A percentile compares a stretch with the other conserved stretches of the same genome.
These are phyloP conservation scores for Rhodotorula sp. DNA, from an alignment of 1,284 basidiomycete genomes.

Conservation along the genomic window DNA sequence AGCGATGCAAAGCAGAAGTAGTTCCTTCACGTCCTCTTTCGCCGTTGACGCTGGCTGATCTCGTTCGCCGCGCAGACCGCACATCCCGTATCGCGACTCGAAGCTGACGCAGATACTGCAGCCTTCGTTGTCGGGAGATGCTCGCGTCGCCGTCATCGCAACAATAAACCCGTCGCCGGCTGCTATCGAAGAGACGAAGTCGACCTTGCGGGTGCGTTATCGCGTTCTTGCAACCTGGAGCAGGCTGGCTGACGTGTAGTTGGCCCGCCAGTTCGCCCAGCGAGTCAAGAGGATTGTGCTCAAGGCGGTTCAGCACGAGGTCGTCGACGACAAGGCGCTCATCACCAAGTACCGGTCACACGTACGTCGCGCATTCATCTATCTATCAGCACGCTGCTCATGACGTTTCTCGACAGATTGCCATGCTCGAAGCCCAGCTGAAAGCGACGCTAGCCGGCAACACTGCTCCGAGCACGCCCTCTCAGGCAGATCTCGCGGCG, in stretches of 20 bases:
- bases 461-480: constrained; percentile 25
- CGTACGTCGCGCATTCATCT: too few species aligned
- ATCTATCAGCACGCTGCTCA: too few species aligned
- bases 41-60: background rate
- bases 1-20: constrained; percentile 71
- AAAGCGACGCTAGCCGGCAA: constrained; percentile 28
- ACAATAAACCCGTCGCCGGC: constrained; percentile 78
- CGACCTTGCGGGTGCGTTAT: constrained; percentile 29
- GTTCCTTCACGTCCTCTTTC: constrained; percentile 25
- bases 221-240: constrained; percentile 46
- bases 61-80: constrained; percentile 56
- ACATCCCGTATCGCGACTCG: constrained; percentile 93
- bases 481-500: constrained; percentile 19
- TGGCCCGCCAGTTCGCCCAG: constrained; percentile 80
- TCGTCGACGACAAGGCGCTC: constrained; percentile 86
- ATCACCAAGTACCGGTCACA: constrained; percentile 69
- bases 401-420: constrained; percentile 11
- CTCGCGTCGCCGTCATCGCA: constrained; percentile 92
- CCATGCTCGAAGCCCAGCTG: constrained; percentile 35
- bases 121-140: constrained; percentile 89
- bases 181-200: constrained; percentile 42
- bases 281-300: constrained; percentile 76
- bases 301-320: constrained; percentile 86
- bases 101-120: constrained; percentile 91
- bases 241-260: constrained; percentile 71